A percentile compares a stretch with the other conserved stretches of the same genome.
phyloP scores from a whole-genome alignment of 2,329 filamentous ascomycete genomes.

The Huntiella moniliformis region DNA sequence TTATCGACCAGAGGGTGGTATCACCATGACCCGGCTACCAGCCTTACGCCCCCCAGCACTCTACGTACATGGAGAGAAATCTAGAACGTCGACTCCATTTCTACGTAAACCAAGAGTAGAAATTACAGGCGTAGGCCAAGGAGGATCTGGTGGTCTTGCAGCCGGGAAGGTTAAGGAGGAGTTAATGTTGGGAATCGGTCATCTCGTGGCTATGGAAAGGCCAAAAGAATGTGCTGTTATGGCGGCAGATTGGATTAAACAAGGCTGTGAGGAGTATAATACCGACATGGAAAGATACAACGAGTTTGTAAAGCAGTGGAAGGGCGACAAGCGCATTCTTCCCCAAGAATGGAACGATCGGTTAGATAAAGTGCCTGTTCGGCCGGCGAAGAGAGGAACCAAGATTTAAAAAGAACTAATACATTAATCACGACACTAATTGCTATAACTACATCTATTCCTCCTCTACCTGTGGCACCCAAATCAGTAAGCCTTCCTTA shows the following conservation, averaged over 20 bases:
- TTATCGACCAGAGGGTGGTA: conserved; percentile 46
- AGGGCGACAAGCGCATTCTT: background rate
- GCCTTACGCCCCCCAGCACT: conserved; percentile 44
- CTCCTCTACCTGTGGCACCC: conserved; percentile 27
- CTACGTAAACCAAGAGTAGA: conserved; percentile 39
- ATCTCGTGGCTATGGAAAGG: conserved; percentile 70
- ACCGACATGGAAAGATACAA: conserved; percentile 31
- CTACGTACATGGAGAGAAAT: conserved; percentile 48
- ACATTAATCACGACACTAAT: background rate
- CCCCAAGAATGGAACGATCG: no score
- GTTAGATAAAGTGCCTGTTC: no score
- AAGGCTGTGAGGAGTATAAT: conserved; percentile 35
- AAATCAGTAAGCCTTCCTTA: conserved; percentile 44
- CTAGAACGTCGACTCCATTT: conserved; percentile 33
- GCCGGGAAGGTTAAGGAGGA: conserved; percentile 50
- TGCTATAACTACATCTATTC: background rate
- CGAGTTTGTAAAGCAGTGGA: conserved; percentile 26
- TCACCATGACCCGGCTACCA: conserved; percentile 37
- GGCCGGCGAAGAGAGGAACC: background rate
- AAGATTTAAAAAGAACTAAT: background rate
- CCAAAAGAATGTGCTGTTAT: conserved; percentile 46
- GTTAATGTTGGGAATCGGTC: conserved; percentile 46
- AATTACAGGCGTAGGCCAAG: conserved; percentile 43
- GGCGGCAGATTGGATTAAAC: conserved; percentile 35
- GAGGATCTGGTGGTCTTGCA: conserved; percentile 46